Evolutionary conservation across 192 early-diverging fungal species (phyloP).

Genomic region (Backusella morwellensis): DNA sequence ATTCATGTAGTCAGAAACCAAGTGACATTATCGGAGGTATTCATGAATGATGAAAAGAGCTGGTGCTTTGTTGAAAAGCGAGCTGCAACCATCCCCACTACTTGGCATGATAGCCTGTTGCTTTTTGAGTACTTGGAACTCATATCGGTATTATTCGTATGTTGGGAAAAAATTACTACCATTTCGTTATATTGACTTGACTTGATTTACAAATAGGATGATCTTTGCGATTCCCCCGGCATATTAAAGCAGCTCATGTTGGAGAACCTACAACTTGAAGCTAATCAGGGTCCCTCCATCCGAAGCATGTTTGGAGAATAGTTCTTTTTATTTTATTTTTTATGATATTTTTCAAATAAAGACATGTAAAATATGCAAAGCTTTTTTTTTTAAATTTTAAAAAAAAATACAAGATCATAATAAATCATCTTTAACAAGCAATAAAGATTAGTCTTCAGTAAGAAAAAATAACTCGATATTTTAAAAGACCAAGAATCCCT

Average conservation of each 20-base stretch:
- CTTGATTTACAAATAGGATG: neutral
- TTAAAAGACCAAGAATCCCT: no score
- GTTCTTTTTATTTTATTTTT: neutral
- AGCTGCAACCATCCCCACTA: neutral
- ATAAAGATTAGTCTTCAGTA: no score
- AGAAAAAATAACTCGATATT: no score
- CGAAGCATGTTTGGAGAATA: neutral
- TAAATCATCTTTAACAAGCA: no score
- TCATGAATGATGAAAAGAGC: slow-evolving; percentile 2
- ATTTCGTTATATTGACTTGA: neutral
- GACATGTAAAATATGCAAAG: no score
- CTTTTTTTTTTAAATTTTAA: no score
- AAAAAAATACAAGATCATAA: no score
- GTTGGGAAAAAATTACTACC: neutral
- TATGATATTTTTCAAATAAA: no score
- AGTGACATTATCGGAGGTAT: slow-evolving; percentile 1
- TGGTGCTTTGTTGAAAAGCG: neutral
- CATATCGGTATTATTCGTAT: slow-evolving; percentile 5
- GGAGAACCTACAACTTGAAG: neutral
- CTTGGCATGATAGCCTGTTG: slow-evolving; percentile 1
- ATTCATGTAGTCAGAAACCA: neutral
- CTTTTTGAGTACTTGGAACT: slow-evolving; percentile 8
- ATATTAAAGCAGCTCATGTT: neutral
- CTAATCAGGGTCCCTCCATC: neutral
- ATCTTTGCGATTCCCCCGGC: neutral